These are phyloP conservation scores for Fusarium succisae DNA, from an alignment of 2,329 filamentous ascomycete genomes.

Conservation along the genomic window DNA sequence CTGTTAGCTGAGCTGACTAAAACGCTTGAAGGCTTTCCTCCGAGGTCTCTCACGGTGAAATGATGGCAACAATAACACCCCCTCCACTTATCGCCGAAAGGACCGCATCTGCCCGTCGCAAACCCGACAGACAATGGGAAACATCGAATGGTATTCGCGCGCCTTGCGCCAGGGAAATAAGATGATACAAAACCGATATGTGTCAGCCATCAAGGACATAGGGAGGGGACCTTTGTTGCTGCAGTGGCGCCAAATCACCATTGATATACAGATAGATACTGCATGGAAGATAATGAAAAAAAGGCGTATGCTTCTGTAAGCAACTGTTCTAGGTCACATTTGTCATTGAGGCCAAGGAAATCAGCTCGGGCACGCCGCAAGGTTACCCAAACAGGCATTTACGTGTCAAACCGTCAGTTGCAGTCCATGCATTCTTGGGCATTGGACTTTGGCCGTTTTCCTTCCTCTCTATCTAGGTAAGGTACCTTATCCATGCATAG, in stretches of 20 bases:
- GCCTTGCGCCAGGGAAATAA: background rate
- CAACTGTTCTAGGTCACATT: conserved; percentile 6
- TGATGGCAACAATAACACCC: conserved; percentile 9
- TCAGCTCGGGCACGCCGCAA: conserved; percentile 3
- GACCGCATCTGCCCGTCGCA: conserved; percentile 33
- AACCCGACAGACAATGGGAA: conserved; percentile 10
- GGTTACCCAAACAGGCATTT: background rate
- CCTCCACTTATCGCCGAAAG: conserved; percentile 29
- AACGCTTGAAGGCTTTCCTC: background rate
- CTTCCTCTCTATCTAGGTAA: background rate
- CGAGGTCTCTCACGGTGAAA: background rate
- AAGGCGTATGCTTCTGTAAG: conserved; percentile 13
- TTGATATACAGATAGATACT: conserved; percentile 3
- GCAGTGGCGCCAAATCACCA: background rate
- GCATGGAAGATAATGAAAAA: background rate
- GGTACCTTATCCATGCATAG: background rate
- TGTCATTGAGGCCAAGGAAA: conserved; percentile 15
- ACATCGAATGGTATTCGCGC: conserved; percentile 11
- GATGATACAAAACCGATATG: background rate
- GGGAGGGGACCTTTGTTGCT: conserved; percentile 13
- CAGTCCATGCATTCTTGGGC: background rate
- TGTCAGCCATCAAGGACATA: conserved; percentile 1
- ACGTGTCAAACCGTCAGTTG: background rate
- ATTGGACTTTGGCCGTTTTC: conserved; percentile 14
- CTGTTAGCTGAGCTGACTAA: background rate